A percentile compares a stretch with the other conserved stretches of the same genome.
Evolutionary conservation across 1,284 basidiomycete species (phyloP).

Genomic region (Microbotryum lychnidis-dioicae): DNA sequence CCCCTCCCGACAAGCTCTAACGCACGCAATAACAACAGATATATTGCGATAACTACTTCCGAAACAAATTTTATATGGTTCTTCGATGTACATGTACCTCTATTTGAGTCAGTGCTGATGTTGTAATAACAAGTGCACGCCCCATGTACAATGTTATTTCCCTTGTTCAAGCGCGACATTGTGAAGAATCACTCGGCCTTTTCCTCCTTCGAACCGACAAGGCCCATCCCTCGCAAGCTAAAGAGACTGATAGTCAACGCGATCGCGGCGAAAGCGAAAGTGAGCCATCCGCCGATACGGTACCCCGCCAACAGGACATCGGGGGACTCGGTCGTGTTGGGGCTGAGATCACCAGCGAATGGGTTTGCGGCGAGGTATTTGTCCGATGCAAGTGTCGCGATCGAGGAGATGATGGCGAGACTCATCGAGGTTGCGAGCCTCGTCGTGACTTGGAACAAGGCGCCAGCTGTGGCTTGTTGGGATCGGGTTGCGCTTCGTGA

Average conservation of each 20-base stretch:
- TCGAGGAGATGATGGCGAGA: constrained; percentile 33
- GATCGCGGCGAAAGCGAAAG: neutral
- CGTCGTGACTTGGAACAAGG: constrained; percentile 35
- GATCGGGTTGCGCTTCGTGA: constrained; percentile 30
- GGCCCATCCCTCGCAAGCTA: neutral
- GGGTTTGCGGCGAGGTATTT: neutral
- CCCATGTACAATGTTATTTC: too few relatives aligned
- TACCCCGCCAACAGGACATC: constrained; percentile 7
- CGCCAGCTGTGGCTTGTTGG: constrained; percentile 25
- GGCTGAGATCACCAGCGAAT: neutral
- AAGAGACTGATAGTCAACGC: neutral
- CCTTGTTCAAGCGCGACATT: too few relatives aligned
- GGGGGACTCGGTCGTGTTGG: neutral
- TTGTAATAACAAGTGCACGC: too few relatives aligned
- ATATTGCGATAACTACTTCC: too few relatives aligned
- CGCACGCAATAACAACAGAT: too few relatives aligned
- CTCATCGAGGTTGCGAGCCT: constrained; percentile 36
- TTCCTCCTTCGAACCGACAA: constrained; percentile 10
- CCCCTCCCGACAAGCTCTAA: too few relatives aligned
- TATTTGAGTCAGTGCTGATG: too few relatives aligned
- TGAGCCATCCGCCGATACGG: neutral
- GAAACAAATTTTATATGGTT: too few relatives aligned
- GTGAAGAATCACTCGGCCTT: neutral
- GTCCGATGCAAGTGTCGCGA: constrained; percentile 27
- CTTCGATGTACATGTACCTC: too few relatives aligned